Base-by-base conservation (phyloP, 306 rosid genomes). In the Morella rubra region DNA sequence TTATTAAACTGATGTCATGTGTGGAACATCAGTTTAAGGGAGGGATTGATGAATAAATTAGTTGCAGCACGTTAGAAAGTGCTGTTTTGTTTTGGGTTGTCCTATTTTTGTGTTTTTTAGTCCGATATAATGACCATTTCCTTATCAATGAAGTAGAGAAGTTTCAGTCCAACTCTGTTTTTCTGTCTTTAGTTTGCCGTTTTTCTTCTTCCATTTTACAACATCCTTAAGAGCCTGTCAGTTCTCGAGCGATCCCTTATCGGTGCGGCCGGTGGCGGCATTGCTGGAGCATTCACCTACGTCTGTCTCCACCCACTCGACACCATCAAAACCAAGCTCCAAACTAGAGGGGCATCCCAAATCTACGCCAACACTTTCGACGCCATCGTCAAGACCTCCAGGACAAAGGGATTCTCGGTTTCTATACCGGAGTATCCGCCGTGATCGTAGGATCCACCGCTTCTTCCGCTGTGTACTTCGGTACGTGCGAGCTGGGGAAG, bases 401-500 rank as follows among this genome's bases (percentile, higher is more conserved):
- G 16, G 7, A 82, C 14, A 85, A 64, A 1, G 98, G 97, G 1
- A 46, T 94, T 47, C 79, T 81, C 0, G 97, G 97, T 7, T 94
- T 94, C 71, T 94, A n/a, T n/a, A n/a, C n/a, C n/a, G n/a, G n/a
- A n/a, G n/a, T n/a, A n/a, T n/a, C n/a, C n/a, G n/a, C n/a, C 0
- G 98, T 91, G 1, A 82, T 93, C 2, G 91, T 90, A 1, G 98
- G 97, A 14, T 93, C 98, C 14, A 88, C 96, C 0, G 93, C 91
- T 5, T 91, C 98, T 0, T 93, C 97, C 1, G 97, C 98, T 0
- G 87, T 94, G 18, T 93, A 91, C 50, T 93, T 93, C 45, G 96
- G 97, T 5, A 93, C 96, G 1, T 93, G 93, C 73, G 97, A 93
- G 86, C 83, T 91, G 90, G 98, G 98, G n/a, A n/a, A n/a, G n/a